These are phyloP conservation scores for Colletotrichum eremochloae DNA, from an alignment of 2,329 filamentous ascomycete species.

Conservation along the genomic window DNA sequence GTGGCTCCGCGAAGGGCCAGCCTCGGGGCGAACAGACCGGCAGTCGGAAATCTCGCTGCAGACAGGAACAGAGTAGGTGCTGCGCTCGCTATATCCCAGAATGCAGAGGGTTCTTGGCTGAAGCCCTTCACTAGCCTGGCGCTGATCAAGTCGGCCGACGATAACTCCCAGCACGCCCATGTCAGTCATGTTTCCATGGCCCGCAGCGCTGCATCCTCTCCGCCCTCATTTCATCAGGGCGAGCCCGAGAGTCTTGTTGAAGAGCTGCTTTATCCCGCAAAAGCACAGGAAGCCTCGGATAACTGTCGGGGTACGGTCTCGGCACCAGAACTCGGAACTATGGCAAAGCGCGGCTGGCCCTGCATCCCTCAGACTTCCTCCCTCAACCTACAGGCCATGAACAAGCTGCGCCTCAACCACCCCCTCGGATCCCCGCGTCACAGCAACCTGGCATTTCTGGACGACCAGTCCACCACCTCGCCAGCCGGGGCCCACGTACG, in stretches of 20 bases:
- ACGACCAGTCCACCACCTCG: background rate
- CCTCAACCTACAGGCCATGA: no score
- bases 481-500: background rate
- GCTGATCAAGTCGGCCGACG: background rate
- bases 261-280: background rate
- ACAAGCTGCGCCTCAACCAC: background rate
- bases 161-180: constrained; percentile 1
- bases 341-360: background rate
- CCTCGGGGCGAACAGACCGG: background rate
- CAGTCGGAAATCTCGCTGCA: constrained; percentile 8
- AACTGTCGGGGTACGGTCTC: no score
- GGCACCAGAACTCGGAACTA: background rate
- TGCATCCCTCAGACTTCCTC: background rate
- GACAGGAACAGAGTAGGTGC: constrained; percentile 15
- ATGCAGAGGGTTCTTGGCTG: background rate
- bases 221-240: background rate
- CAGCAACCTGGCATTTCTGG: background rate
- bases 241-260: no score
- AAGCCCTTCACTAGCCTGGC: background rate
- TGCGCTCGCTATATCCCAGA: background rate
- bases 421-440: background rate
- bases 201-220: background rate
- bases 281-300: background rate
- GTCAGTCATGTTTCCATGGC: constrained; percentile 9
- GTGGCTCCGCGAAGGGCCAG: constrained; percentile 51